Base-by-base conservation (phyloP, 1,284 basidiomycete species). In the Stygiomarasmius scandens region DNA sequence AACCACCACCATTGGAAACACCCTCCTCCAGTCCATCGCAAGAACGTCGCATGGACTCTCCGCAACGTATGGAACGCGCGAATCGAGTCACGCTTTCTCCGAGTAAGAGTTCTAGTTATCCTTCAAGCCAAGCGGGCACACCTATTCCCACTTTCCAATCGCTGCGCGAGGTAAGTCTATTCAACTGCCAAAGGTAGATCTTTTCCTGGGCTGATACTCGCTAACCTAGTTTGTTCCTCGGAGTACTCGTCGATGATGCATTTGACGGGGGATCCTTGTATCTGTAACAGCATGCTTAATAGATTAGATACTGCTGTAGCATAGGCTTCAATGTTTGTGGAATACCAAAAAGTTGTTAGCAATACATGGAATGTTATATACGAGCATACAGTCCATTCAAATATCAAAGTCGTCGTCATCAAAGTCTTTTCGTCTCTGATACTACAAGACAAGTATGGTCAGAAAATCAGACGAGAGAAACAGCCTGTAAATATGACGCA, bases 391-490 rank as follows among this genome's bases (percentile, higher is more conserved):
- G 16, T 41, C 38, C 38, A 19, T 41, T 57, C 43, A 57, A 29
- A 57, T 52, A 36, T 57, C 55, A 32, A 57, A 57, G 64, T 88
- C 86, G 61, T 90, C 89, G 62, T 87, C 84, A 58, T 90, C 90
- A 36, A 87, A 75, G 53, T 85, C 85, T 60, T 79, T 84, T 68
- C 88, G 79, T 61, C 90, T 81, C 66, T 90, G 88, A 69, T 86
- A 93, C 90, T 93, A 64, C 25, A 46, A 47, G 44, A 10, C 34
- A 58, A 49, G 51, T 44, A 16, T 29, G 41, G 49, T 10, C 49
- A 45, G 41, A 58, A 49, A 2, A 44, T 16, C 14, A 12, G 23
- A 43, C 22, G 16, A 29, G 19, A 29, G 25, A 54, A 49, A 47
- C n/a, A 34, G 9, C 11, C 43, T 3, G 9, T 5, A 12, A 32